Base-by-base conservation (phyloP, 2,329 filamentous ascomycete species). In the Alternaria sp. region DNA sequence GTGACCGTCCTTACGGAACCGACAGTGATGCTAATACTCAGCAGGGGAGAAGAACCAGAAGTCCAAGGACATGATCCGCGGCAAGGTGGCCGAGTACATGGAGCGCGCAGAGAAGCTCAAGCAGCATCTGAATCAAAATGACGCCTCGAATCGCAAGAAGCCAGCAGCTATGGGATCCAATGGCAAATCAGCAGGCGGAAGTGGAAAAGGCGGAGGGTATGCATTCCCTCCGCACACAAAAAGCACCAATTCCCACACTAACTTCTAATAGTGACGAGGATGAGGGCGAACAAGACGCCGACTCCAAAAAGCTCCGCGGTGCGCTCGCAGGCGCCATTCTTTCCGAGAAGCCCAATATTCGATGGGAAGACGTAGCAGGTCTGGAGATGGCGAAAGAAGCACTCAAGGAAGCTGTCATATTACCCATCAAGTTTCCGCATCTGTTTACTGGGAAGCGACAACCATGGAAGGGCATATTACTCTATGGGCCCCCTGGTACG, bases 31-130 rank as follows among this genome's bases (percentile, higher is more conserved):
- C 71, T 74, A 50, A 72, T 51, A 16, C 38, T 48, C 22, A 20
- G n/a, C 28, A 81, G 79, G 79, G 94, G 95, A 99, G 84, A 99
- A 98, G 87, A 98, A 97, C 83, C 89, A 92, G 66, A 94, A 94
- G 73, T 94, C 93, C 66, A 98, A 98, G 85, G 93, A 96, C 78
- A 97, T 97, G 87, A 97, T 99, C 80, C 91, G 95, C 71, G 89
- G 92, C 72, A 98, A 98, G 84, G 93, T 94, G 20, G 92, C 86
- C 72, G 94, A 97, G 78, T 99, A 99, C 85, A 97, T 99, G 91
- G 94, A 97, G 81, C 92, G 95, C 65, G 95, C 95, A 66, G 95
- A 99, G 84, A 98, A 98, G 84, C 88, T 99, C 67, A 99, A 99
- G 82, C 89, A 90, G 57, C 95, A 98, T 78, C 84, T 99, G 41